phyloP scores from a whole-genome alignment of 495 filamentous ascomycete genomes.

The Aspergillus sclerotioniger region DNA sequence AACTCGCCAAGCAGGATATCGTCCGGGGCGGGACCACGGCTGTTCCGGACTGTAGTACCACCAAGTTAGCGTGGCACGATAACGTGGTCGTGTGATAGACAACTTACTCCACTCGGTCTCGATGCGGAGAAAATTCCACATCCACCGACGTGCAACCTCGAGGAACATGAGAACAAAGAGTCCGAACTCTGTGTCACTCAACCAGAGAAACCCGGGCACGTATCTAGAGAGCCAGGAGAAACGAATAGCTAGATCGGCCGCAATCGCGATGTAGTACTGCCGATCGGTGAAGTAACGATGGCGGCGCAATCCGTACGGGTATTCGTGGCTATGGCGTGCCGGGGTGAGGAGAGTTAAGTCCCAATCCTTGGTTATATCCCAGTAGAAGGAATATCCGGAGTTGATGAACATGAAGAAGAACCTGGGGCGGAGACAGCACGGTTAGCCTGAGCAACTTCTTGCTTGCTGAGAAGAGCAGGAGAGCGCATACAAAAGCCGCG shows the following conservation, averaged over 20 bases:
- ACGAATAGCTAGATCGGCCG: conserved; percentile 73
- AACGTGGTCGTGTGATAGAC: conserved; percentile 4
- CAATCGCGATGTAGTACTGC: conserved; percentile 80
- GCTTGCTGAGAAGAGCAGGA: not conserved
- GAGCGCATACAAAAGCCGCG: conserved; percentile 52
- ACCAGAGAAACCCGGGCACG: conserved; percentile 71
- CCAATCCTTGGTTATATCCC: conserved; percentile 97
- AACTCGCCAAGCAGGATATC: conserved; percentile 55
- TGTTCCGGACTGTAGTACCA: conserved; percentile 48
- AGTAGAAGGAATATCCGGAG: conserved; percentile 92
- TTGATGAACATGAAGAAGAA: conserved; percentile 70
- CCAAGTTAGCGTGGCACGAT: conserved; percentile 22
- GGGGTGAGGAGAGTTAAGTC: conserved; percentile 78
- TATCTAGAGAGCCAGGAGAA: conserved; percentile 91
- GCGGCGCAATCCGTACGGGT: conserved; percentile 75
- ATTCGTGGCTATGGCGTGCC: conserved; percentile 49
- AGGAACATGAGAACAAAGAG: conserved; percentile 85
- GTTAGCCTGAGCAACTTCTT: not conserved
- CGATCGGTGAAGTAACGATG: conserved; percentile 66
- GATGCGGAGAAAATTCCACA: conserved; percentile 94
- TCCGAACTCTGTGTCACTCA: conserved; percentile 78
- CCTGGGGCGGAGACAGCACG: conserved; percentile 29
- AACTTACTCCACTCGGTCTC: conserved; percentile 84
- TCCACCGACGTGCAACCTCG: conserved; percentile 85
- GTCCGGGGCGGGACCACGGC: conserved; percentile 51